Percentiles rank a stretch among this genome's conserved stretches.
phyloP scores from a whole-genome alignment of 371 early-diverging fungal genomes.

The Funneliformis caledonium region DNA sequence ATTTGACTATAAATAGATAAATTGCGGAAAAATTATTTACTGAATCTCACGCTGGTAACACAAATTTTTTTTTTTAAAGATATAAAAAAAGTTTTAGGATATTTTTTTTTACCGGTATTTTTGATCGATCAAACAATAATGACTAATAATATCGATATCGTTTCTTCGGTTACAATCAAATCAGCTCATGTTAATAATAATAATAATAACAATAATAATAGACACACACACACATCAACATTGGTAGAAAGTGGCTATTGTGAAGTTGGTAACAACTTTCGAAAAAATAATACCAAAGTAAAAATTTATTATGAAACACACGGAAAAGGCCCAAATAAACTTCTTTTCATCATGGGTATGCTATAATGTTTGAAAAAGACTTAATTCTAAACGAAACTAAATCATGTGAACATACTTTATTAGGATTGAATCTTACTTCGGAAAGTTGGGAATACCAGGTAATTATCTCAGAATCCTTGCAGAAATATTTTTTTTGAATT shows the following conservation, averaged over 20 bases:
- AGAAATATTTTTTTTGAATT: constrained; percentile 35
- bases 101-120: too few species aligned
- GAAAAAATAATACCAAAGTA: neutral
- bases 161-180: too few species aligned
- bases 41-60: too few species aligned
- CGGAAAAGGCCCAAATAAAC: constrained; percentile 66
- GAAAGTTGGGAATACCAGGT: constrained; percentile 23
- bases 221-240: neutral
- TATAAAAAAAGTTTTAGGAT: too few species aligned
- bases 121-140: too few species aligned
- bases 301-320: constrained; percentile 72
- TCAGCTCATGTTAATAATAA: too few species aligned
- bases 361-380: neutral
- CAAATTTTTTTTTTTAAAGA: too few species aligned
- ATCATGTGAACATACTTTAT: neutral
- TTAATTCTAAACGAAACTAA: too few species aligned
- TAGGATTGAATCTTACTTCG: neutral
- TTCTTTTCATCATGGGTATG: constrained; percentile 71
- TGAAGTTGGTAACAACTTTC: neutral
- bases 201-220: neutral
- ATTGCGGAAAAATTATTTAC: too few species aligned
- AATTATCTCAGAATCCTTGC: neutral
- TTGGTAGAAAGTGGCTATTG: neutral
- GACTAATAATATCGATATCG: too few species aligned
- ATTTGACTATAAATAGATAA: too few species aligned